A percentile compares a stretch with the other conserved stretches of the same genome.
phyloP scores from a whole-genome alignment of 768 basidiomycete species.

The Lentinus brumalis region DNA sequence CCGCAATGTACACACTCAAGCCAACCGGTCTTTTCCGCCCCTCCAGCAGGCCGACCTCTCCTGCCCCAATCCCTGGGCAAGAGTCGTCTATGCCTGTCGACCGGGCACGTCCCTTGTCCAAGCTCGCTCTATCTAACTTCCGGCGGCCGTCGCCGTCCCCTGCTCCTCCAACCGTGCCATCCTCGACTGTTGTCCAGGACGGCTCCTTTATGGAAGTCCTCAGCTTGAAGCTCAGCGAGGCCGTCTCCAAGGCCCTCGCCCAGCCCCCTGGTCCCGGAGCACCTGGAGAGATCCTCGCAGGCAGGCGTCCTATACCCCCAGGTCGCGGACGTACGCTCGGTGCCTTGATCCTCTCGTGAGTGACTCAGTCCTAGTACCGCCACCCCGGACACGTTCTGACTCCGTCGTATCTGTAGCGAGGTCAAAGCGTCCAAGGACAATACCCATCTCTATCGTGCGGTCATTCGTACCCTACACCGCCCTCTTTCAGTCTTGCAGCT shows the following conservation, averaged over 20 bases:
- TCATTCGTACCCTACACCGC: constrained; percentile 72
- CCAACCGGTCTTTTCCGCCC: constrained; percentile 68
- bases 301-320: constrained; percentile 71
- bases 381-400: constrained; percentile 14
- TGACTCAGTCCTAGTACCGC: constrained; percentile 26
- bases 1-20: constrained; percentile 62
- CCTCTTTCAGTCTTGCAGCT: constrained; percentile 75
- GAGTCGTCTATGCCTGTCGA: constrained; percentile 45
- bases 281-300: constrained; percentile 56
- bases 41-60: constrained; percentile 63
- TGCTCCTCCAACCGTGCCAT: constrained; percentile 35
- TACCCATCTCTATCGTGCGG: constrained; percentile 65
- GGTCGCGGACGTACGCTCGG: constrained; percentile 73
- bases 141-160: constrained; percentile 54
- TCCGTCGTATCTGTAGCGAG: constrained; percentile 49
- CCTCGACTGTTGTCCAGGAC: constrained; percentile 60
- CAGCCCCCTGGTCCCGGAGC: constrained; percentile 60
- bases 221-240: constrained; percentile 77
- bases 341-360: constrained; percentile 70
- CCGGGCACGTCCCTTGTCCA: constrained; percentile 54
- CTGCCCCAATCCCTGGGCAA: constrained; percentile 44
- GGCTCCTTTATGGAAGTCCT: constrained; percentile 80
- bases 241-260: constrained; percentile 72
- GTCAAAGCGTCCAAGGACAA: constrained; percentile 65
- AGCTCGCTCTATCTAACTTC: constrained; percentile 60